Evolutionary conservation across 306 rosid species (phyloP).

Genomic region (Vigna nakashimae): DNA sequence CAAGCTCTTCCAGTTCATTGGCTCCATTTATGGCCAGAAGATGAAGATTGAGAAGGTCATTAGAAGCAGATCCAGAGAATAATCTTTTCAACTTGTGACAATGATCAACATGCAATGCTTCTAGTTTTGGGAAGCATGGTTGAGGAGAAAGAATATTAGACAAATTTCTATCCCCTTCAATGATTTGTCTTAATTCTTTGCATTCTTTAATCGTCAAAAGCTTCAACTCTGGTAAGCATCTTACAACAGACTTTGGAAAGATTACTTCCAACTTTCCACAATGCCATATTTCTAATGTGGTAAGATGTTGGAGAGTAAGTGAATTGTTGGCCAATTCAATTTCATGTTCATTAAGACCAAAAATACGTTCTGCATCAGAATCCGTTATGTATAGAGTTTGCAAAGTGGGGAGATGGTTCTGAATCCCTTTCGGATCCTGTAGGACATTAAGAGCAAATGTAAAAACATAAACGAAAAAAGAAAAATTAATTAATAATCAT

Average conservation of each 20-base stretch:
- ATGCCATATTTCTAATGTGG: not conserved
- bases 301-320: too few relatives aligned
- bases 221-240: conserved; percentile 38
- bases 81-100: conserved; percentile 11
- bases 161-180: not conserved
- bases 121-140: not conserved
- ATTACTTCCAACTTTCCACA: conserved; percentile 5
- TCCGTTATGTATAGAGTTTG: too few relatives aligned
- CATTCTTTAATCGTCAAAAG: not conserved
- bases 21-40: not conserved
- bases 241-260: conserved; percentile 3
- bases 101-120: not conserved
- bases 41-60: not conserved
- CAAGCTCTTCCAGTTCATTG: not conserved
- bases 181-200: conserved; percentile 19
- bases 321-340: too few relatives aligned
- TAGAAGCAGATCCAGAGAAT: not conserved
- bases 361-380: too few relatives aligned
- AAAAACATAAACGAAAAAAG: too few relatives aligned
- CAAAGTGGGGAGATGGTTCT: too few relatives aligned
- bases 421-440: too few relatives aligned
- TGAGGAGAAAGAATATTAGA: not conserved
- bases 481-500: too few relatives aligned
- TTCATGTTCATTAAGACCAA: too few relatives aligned
- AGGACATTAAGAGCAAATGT: too few relatives aligned